Conservation (phyloP, 2,329 filamentous ascomycete species). For the Apiospora pterosperma region DNA sequence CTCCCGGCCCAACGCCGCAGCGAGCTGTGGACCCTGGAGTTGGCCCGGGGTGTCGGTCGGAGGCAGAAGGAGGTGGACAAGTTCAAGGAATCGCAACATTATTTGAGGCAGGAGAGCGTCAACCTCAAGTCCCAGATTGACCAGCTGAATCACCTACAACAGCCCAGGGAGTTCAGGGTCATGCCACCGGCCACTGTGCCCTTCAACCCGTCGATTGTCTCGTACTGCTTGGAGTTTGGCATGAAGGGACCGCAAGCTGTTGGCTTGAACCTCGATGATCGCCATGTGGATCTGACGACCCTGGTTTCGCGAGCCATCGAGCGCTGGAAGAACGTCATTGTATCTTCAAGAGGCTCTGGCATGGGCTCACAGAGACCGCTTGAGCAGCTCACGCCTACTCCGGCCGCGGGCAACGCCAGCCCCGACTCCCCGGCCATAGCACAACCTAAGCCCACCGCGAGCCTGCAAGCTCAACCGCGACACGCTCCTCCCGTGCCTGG, state of each 20-base stretch:
- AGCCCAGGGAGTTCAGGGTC: conserved; percentile 57
- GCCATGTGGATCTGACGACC: conserved; percentile 48
- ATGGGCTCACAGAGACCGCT: conserved; percentile 50
- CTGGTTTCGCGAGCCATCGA: conserved; percentile 54
- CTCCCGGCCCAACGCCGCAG: conserved; percentile 54
- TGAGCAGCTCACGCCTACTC: conserved; percentile 28
- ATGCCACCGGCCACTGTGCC: conserved; percentile 49
- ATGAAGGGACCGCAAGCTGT: conserved; percentile 36
- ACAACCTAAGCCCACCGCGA: conserved; percentile 10
- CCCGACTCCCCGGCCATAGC: conserved; percentile 12
- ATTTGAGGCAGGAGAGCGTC: conserved; percentile 52
- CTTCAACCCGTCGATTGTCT: conserved; percentile 46
- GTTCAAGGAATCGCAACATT: conserved; percentile 47
- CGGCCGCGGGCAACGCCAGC: conserved; percentile 17
- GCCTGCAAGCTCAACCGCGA: conserved; percentile 15
- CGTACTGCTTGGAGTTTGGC: conserved; percentile 43
- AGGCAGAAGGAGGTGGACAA: conserved; percentile 53
- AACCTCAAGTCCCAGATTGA: conserved; percentile 58
- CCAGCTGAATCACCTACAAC: conserved; percentile 55
- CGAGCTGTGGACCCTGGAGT: conserved; percentile 59
- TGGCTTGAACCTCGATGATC: conserved; percentile 48
- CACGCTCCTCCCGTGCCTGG: not conserved
- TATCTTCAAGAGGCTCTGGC: conserved; percentile 45
- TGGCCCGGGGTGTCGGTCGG: conserved; percentile 56
- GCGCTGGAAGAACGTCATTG: conserved; percentile 59